Percentiles rank a stretch among this genome's conserved stretches.
Conservation (phyloP, 305 asterid genomes). For the Ilex paraguariensis region DNA sequence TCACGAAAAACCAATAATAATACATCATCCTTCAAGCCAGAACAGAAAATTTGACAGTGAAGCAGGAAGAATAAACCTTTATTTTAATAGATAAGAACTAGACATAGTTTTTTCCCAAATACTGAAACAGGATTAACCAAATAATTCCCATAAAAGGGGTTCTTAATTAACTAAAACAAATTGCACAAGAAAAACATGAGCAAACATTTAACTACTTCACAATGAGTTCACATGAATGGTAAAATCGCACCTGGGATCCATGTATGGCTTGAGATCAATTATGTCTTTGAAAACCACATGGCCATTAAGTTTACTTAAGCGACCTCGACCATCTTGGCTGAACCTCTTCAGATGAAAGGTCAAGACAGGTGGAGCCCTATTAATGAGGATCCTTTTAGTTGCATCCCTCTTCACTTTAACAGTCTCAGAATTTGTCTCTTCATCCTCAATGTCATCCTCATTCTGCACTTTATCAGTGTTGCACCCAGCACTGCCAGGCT, state of each 20-base stretch:
- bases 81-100: no score
- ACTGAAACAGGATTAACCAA: no score
- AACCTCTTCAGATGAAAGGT: slow-evolving; percentile 88
- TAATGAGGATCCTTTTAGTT: slow-evolving; percentile 62
- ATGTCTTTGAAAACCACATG: slow-evolving; percentile 67
- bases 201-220: no score
- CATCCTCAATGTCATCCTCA: slow-evolving; percentile 13
- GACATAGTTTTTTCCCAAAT: no score
- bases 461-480: slow-evolving; percentile 23
- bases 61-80: no score
- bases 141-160: background rate
- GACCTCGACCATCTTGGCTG: slow-evolving; percentile 83
- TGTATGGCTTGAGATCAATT: slow-evolving; percentile 63
- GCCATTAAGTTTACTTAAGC: slow-evolving; percentile 83
- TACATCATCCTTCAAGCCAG: no score
- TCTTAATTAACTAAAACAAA: slow-evolving; percentile 8
- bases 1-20: no score
- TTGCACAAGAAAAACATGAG: slow-evolving; percentile 6
- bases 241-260: slow-evolving; percentile 66
- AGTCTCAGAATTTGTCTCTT: slow-evolving; percentile 33
- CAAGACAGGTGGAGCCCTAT: slow-evolving; percentile 69
- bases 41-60: no score
- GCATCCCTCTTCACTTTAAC: slow-evolving; percentile 92
- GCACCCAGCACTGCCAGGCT: slow-evolving; percentile 15
- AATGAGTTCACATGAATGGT: slow-evolving; percentile 1